These are phyloP conservation scores for Cyclotella baltica DNA, from an alignment of 108 stramenopile species.

Conservation along the genomic window DNA sequence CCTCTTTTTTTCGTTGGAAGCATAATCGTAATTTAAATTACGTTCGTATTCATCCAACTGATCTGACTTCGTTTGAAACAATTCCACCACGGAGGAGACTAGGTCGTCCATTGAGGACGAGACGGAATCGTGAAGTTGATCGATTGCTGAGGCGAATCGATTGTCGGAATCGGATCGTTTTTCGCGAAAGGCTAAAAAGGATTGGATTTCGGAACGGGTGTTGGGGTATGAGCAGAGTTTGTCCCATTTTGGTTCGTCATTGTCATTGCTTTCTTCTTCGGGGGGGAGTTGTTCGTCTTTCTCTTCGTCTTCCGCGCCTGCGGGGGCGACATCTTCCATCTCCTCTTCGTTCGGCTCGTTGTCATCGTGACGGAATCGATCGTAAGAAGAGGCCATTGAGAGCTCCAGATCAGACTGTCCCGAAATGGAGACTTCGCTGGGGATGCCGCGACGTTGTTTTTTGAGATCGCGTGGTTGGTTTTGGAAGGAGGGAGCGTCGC, in stretches of 20 bases:
- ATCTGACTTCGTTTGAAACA: slow-evolving; percentile 29
- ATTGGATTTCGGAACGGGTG: slow-evolving; percentile 38
- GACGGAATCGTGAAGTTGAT: slow-evolving; percentile 41
- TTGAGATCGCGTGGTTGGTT: not conserved
- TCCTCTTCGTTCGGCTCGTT: not conserved
- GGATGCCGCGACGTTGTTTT: not conserved
- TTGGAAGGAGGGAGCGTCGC: not conserved
- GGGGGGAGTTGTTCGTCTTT: not conserved
- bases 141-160: slow-evolving; percentile 47
- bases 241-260: slow-evolving; percentile 53
- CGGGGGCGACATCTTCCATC: not conserved
- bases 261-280: slow-evolving; percentile 5
- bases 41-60: slow-evolving; percentile 46
- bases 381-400: not conserved
- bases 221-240: slow-evolving; percentile 39
- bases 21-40: slow-evolving; percentile 45
- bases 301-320: not conserved
- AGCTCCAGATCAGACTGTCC: slow-evolving; percentile 17
- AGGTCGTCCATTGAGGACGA: slow-evolving; percentile 37
- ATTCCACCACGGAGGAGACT: slow-evolving; percentile 33
- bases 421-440: slow-evolving; percentile 17
- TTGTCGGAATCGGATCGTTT: slow-evolving; percentile 36
- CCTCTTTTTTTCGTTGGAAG: slow-evolving; percentile 43
- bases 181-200: slow-evolving; percentile 35
- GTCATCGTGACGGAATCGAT: not conserved